Evolutionary conservation across 805 yeast genomes (phyloP).

Genomic region (Saccharomycopsis vini): DNA sequence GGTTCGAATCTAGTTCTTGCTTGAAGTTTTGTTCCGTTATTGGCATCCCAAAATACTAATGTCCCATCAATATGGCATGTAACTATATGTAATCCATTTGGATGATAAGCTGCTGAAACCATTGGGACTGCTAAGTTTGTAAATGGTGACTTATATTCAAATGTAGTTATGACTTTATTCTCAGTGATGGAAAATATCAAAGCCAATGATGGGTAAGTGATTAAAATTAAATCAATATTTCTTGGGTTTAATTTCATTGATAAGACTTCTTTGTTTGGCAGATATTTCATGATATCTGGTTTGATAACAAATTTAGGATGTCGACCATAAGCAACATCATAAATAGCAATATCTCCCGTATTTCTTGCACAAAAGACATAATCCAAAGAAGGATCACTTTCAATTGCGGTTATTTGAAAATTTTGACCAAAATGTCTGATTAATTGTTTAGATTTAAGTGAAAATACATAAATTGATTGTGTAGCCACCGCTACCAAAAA

Average conservation of each 20-base stretch:
- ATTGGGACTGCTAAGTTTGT: constrained; percentile 32
- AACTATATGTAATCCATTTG: constrained; percentile 79
- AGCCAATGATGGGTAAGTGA: constrained; percentile 64
- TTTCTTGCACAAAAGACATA: constrained; percentile 76
- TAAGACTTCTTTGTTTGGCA: too few species aligned
- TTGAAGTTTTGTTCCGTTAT: constrained; percentile 60
- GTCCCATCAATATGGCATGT: constrained; percentile 79
- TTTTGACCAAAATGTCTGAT: too few species aligned
- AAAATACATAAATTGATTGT: constrained; percentile 58
- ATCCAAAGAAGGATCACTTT: constrained; percentile 79
- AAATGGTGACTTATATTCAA: constrained; percentile 47
- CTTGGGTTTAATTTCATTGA: constrained; percentile 79
- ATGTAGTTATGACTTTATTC: constrained; percentile 40
- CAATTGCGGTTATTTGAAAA: constrained; percentile 61
- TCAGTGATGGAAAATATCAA: constrained; percentile 55
- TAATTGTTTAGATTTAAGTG: constrained; percentile 54
- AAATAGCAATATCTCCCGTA: constrained; percentile 64
- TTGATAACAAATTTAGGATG: too few species aligned
- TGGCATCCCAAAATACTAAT: constrained; percentile 87
- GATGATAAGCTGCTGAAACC: constrained; percentile 69
- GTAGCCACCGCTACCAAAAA: constrained; percentile 68
- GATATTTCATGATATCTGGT: too few species aligned
- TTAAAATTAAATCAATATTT: constrained; percentile 69
- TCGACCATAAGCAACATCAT: constrained; percentile 83
- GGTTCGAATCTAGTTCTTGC: constrained; percentile 67